Conservation (phyloP, 2,329 filamentous ascomycete genomes). For the Ascochyta viciae-villosae region DNA sequence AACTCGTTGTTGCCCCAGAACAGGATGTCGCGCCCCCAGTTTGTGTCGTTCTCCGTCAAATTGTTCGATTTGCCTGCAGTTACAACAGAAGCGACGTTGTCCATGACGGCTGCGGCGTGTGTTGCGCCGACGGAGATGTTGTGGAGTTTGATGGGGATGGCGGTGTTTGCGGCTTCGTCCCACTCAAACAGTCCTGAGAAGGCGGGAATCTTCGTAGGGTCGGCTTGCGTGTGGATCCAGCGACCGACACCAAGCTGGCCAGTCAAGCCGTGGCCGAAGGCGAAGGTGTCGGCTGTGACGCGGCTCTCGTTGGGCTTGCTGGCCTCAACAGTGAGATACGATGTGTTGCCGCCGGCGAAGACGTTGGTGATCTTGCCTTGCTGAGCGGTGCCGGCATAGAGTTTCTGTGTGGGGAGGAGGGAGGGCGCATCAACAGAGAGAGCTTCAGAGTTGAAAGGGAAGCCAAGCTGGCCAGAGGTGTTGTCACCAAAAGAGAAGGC, state of each 20-base stretch:
- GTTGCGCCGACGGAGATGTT: constrained; percentile 77
- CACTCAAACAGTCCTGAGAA: constrained; percentile 88
- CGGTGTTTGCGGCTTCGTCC: constrained; percentile 72
- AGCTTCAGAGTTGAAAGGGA: constrained; percentile 70
- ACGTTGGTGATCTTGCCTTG: constrained; percentile 75
- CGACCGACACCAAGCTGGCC: constrained; percentile 84
- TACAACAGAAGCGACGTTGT: constrained; percentile 76
- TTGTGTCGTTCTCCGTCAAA: constrained; percentile 71
- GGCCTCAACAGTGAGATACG: constrained; percentile 86
- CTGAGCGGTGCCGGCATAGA: constrained; percentile 73
- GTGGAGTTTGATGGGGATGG: constrained; percentile 79
- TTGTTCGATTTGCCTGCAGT: constrained; percentile 46
- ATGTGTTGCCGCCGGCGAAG: constrained; percentile 84
- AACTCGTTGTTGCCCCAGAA: constrained; percentile 97
- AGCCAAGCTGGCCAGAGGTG: constrained; percentile 87
- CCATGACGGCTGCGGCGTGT: constrained; percentile 83
- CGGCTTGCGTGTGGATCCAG: constrained; percentile 86
- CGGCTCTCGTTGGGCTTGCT: constrained; percentile 65
- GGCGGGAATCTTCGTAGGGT: constrained; percentile 79
- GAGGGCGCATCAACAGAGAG: constrained; percentile 73
- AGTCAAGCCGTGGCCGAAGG: constrained; percentile 84
- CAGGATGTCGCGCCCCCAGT: constrained; percentile 87
- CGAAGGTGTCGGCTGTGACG: constrained; percentile 80
- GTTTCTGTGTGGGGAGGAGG: constrained; percentile 71
- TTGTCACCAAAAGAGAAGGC: constrained; percentile 94